Evolutionary conservation across 140 eudicot species (phyloP), one percentile per base, ranked within the genome.

Genomic region (Anethum foeniculum): DNA sequence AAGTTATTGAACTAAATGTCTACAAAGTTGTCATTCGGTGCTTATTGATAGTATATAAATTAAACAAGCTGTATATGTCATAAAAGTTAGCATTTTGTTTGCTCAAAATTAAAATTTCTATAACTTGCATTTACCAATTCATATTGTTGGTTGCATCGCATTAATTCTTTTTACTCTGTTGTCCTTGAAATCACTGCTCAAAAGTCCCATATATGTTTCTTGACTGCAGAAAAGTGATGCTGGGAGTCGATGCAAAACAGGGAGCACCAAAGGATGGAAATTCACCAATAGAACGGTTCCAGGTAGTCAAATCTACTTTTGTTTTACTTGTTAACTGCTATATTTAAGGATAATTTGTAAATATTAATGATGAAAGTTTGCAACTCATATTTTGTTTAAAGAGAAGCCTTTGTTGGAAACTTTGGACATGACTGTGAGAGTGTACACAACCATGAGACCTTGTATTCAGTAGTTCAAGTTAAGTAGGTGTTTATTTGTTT

Each of bases 201-300:
- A 25, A 78, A 60, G 60, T 39, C 68, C 27, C 39, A 65, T 62
- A 46, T 41, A 72, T 11, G 28, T 83, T 82, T 67, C 38, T 48
- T 38, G 82, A 75, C 46, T 79, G 81, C 97, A 95, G 99, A 86
- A 95, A 92, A 85, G 96, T 95, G 84, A 95, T 95, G 99, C 97
- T 95, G 64, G 90, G 97, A 36, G 97, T 95, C 65, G 99, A 95
- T 88, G 91, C 99, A 82, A 95, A 88, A 85, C 99, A 92, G 84
- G 99, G 99, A 73, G 90, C 96, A 81, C 94, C 97, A n/a, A 95
- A 91, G 88, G 99, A 95, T 81, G 99, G 99, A 77, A 91, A 90
- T 85, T 88, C 95, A 76, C 94, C 99, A 74, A 84, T 95, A 80
- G 99, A 95, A 77, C 84, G 89, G 74, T 91, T 95, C 83, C 97